Conservation (phyloP, 164 flowering plant genomes). For the Tetracentron sinense region DNA sequence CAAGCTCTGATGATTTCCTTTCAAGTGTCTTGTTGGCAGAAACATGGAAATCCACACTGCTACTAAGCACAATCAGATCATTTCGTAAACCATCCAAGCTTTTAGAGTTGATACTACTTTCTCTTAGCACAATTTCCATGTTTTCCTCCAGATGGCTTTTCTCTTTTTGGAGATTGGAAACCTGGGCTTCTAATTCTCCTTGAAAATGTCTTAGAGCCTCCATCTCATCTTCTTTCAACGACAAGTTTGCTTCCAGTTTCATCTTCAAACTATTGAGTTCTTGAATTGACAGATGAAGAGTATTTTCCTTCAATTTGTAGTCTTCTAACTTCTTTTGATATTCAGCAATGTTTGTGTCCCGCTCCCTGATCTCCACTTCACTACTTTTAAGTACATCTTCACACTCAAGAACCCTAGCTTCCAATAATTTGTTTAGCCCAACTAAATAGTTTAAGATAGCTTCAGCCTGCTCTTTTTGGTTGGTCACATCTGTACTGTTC, state of each 20-base stretch:
- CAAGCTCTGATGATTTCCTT: conserved; percentile 46
- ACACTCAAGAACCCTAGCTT: conserved; percentile 29
- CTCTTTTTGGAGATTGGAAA: conserved; percentile 41
- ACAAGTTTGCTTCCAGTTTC: conserved; percentile 23
- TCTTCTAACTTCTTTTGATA: conserved; percentile 21
- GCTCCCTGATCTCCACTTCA: conserved; percentile 19
- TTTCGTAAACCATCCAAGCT: conserved; percentile 47
- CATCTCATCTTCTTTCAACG: conserved; percentile 43
- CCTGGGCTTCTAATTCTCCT: conserved; percentile 34
- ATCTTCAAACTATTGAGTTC: conserved; percentile 28
- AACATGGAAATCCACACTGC: conserved; percentile 47
- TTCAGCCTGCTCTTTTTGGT: conserved; percentile 26
- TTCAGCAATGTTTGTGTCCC: conserved; percentile 15
- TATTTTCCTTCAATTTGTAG: conserved; percentile 13
- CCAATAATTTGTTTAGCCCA: conserved; percentile 36
- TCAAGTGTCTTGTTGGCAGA: conserved; percentile 52
- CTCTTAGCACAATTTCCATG: conserved; percentile 29
- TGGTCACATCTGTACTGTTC: conserved; percentile 8
- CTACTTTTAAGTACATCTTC: conserved; percentile 18
- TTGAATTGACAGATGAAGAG: conserved; percentile 17
- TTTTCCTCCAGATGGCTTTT: conserved; percentile 41
- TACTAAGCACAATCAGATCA: too few species aligned
- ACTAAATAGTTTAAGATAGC: conserved; percentile 24
- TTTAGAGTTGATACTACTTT: conserved; percentile 33
- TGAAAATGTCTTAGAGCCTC: conserved; percentile 22